Evolutionary conservation across 1,284 basidiomycete genomes (phyloP), one percentile per base, ranked within the genome.

Genomic region (Microbotryum violaceum): DNA sequence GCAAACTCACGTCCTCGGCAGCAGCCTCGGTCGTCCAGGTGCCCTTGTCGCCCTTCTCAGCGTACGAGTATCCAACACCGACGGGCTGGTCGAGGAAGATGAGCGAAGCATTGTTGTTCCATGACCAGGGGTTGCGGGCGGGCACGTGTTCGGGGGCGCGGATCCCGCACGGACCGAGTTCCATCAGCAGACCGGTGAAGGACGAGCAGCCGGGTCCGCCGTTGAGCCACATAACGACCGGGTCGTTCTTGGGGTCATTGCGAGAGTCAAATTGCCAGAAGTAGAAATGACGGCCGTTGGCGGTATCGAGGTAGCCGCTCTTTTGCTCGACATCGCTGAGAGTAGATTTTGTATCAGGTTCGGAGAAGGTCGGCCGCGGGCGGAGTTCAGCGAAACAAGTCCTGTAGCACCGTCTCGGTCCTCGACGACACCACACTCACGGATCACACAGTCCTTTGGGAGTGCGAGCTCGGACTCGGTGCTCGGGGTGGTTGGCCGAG

Each of bases 121-220:
- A 64, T 60, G 64, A 64, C 54, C 62, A 48, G 7, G 62, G 66
- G 52, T 68, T 67, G 44, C 44, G 47, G 21, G 56, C 50, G 3
- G 70, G 68, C 46, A 66, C 63, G 18, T 62, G 52, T 1, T 60
- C 62, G 9, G 61, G 23, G 18, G 49, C 27, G 53, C 58, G 60
- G 1, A 74, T 63, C 21, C 61, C 65, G 50, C 73, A 76, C 3
- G 73, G 72, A 23, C 79, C 79, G 1, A 80, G 73, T 66, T 82
- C 80, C 73, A 78, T 78, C 57, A 81, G 76, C 23, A 81, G 70
- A 0, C 80, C 80, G 1, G 80, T 74, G 21, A 77, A 72, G 0
- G 75, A 77, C 3, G 73, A 75, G 67, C 79, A 78, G 3, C 77
- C 78, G 0, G 69, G 71, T 14, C 71, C 70, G 25, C 67, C 64